These are phyloP conservation scores for Inga leiocalycina DNA, from an alignment of 306 rosid genomes.

Conservation along the genomic window DNA sequence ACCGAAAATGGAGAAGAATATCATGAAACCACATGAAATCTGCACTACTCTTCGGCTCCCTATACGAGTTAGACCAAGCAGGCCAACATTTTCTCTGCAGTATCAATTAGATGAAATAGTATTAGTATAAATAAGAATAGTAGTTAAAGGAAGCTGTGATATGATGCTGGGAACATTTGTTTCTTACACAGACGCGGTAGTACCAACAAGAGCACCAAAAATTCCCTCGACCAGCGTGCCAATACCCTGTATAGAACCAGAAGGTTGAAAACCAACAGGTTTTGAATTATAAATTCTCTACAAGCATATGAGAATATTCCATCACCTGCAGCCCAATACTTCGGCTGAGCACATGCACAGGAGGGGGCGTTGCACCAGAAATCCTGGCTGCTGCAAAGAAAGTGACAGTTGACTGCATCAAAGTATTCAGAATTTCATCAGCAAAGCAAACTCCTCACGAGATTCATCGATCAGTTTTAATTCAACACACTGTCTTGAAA, in stretches of 20 bases:
- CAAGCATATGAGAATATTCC: not conserved
- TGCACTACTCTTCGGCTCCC: slow-evolving; percentile 98
- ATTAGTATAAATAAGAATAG: not conserved
- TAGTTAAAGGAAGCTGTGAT: not conserved
- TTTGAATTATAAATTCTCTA: slow-evolving; percentile 8
- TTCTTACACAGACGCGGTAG: slow-evolving; percentile 94
- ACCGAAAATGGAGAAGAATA: slow-evolving; percentile 94
- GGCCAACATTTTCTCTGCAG: slow-evolving; percentile 93
- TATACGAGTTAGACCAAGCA: slow-evolving; percentile 85
- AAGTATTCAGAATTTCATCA: slow-evolving; percentile 30
- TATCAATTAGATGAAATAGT: slow-evolving; percentile 24
- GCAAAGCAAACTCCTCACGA: not conserved
- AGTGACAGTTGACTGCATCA: slow-evolving; percentile 84
- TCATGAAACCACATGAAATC: slow-evolving; percentile 89
- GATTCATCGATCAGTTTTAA: slow-evolving; percentile 25
- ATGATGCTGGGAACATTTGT: slow-evolving; percentile 1
- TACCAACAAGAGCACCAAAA: slow-evolving; percentile 77
- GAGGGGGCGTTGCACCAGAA: slow-evolving; percentile 98
- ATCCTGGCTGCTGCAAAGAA: slow-evolving; percentile 90
- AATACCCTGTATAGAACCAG: slow-evolving; percentile 63
- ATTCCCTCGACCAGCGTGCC: slow-evolving; percentile 82
- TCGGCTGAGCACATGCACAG: slow-evolving; percentile 74
- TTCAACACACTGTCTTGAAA: slow-evolving; percentile 5
- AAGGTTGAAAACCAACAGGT: slow-evolving; percentile 15
- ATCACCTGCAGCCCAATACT: slow-evolving; percentile 88